Evolutionary conservation across 2,329 filamentous ascomycete genomes (phyloP), one percentile per base, ranked within the genome.

Genomic region (Sporothrix euskadiensis): DNA sequence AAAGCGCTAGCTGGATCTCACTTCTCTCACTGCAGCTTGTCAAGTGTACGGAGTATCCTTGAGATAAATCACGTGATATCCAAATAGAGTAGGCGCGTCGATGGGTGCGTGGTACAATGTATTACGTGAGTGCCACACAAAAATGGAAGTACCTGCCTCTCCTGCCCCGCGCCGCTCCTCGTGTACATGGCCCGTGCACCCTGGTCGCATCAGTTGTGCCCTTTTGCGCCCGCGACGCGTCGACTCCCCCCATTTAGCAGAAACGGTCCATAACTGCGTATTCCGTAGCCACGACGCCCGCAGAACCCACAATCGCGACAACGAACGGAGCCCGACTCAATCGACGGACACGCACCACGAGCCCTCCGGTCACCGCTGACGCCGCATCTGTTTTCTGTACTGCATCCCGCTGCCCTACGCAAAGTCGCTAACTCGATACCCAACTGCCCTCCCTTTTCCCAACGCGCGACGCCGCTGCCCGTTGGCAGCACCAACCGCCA

Each of bases 401-500:
- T 47, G 65, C 65, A 35, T 44, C 44, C 65, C 65, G 44, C 9
- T 35, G 26, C 65, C 16, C 44, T 68, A 26, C 44, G 44, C 47
- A 16, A 32, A 5, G 26, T 32, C 19, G 19, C 26, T 6, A 10
- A 65, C 57, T 70, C 41, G 66, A 69, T 35, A 22, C 12, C 10
- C 69, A 19, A 32, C 52, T 59, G 12, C 32, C 59, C 32, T 52
- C 59, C 49, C 54, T 30, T n/a, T 71, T 32, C 14, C 59, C 54
- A n/a, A 71, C 71, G 72, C 72, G 71, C 71, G 72, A 32, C 68
- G 75, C 73, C 65, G 75, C 75, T 78, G 76, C 76, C 75, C 76
- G 75, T 76, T 73, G 77, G 78, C 80, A 79, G 79, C 78, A 71
- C 72, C 47, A n/a, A 72, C 72, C 74, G 77, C 79, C 82, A 86